Evolutionary conservation across 257 asterid species (phyloP), one percentile per base, ranked within the genome.

Genomic region (Handroanthus guayacan): DNA sequence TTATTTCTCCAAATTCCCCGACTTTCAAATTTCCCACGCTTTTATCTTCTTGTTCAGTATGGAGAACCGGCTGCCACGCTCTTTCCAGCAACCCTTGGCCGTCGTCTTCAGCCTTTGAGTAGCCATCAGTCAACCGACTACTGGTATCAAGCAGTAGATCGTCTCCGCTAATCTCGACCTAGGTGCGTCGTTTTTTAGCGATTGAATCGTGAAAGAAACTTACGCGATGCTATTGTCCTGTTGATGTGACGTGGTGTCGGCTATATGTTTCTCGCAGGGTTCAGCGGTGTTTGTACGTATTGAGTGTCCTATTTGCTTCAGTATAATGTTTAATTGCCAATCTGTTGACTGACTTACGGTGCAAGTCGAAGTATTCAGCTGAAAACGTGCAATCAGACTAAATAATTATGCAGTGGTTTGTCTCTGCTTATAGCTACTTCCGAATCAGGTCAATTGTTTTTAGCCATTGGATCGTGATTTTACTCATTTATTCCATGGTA

Each of bases 11-110:
- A 31, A 58, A 41, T 4, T 13, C 80, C 80, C 69, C 62, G 13
- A 69, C 41, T 69, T 62, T 77, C 80, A 74, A 73, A 78, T 11
- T 78, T 78, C 80, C 85, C 85, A 45, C 82, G 74, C 63, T 63
- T 55, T 74, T 74, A 16, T 64, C 17, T 55, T 13, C 50, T 69
- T 3, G 4, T n/a, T 41, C 36, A 0, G 17, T 25, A 44, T 48
- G 54, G 25, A 41, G 38, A 10, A 25, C 31, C 31, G 31, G 31
- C 31, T 25, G 34, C 56, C 45, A 25, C 25, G 68, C 52, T 50
- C 54, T 38, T 39, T 17, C 67, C 56, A 14, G 60, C 43, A 72
- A 6, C 43, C 78, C 43, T 36, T 14, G 70, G 44, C 67, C 71
- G 75, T 41, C 56, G 61, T 58, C 80, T 51, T 18, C 74, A 8